Base-by-base conservation (phyloP, 352 stramenopile genomes). In the Pythium vanterpoolii region DNA sequence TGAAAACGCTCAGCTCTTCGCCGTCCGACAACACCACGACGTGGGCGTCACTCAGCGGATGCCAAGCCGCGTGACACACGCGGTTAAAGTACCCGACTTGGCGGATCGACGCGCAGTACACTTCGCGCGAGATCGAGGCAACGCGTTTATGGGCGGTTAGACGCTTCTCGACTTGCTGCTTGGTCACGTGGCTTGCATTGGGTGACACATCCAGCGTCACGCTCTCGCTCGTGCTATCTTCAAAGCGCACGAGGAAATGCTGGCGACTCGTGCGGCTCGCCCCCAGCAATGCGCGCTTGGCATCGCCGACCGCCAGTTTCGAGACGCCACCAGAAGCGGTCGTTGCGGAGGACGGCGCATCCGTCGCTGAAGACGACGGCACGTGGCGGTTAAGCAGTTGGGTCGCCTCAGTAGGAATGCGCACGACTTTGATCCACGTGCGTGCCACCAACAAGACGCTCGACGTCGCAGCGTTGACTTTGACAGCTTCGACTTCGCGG, bases 1-100 rank as follows among this genome's bases (percentile, higher is more conserved):
- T 86, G 45, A 89, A 90, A 18, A 93, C 55, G 23, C 70, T 65
- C n/a, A 93, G 53, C 62, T 93, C 84, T 39, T 93, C 84, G 0
- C 73, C 77, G 53, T 90, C 82, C 24, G 78, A 89, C 27, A 93
- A 70, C 51, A 88, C 75, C 21, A 86, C 77, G n/a, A 92, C 19
- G 50, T 93, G 84, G 28, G 53, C 62, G 66, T 89, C 77, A 54
- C 82, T 90, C 10, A 90, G 72, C 21, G 82, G 76, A 42, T 93
- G 82, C 84, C 84, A 93, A 27, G 72, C 66, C 1, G 68, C 79
- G 40, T 91, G 75, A 26, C 67, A 60, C 40, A 89, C 76, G 42
- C 60, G 74, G 23, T 67, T 64, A 40, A 89, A 87, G 62, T 79
- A 84, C 1, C 81, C 81, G 21, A 91, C 66, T 26, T 77, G 48